Conservation (phyloP, 163 green algal genomes). For the Volvox carteri region DNA sequence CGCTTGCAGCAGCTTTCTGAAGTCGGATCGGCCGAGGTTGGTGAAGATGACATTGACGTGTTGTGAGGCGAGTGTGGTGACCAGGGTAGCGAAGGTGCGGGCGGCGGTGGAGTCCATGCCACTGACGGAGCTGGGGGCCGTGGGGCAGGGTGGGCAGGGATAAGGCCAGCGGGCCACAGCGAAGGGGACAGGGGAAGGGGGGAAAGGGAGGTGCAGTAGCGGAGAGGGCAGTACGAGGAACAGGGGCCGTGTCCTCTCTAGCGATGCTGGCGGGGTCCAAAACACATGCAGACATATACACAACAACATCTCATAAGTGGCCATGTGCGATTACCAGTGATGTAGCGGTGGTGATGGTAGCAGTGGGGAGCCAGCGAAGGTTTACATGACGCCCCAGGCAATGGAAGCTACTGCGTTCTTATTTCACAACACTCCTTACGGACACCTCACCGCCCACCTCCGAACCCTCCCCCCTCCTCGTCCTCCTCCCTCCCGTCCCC, state of each 20-base stretch:
- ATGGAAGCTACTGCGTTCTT: no score
- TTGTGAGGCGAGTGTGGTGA: conserved; percentile 34
- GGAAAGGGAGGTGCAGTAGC: not conserved
- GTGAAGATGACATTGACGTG: conserved; percentile 43
- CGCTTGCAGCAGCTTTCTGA: conserved; percentile 21
- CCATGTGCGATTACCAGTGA: no score
- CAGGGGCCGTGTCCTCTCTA: no score
- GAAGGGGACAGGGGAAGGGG: not conserved
- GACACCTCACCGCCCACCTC: no score
- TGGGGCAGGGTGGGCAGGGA: conserved; percentile 66
- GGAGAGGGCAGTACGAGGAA: no score
- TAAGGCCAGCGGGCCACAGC: not conserved
- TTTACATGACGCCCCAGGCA: no score
- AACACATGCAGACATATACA: no score
- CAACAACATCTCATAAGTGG: no score
- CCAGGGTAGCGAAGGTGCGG: conserved; percentile 71
- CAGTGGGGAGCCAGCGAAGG: no score
- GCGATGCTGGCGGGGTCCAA: no score
- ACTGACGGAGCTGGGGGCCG: conserved; percentile 61
- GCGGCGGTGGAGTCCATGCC: conserved; percentile 83
- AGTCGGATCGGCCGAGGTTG: conserved; percentile 5
- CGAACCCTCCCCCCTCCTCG: not conserved
- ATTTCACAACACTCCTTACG: no score
- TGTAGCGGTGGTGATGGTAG: no score
- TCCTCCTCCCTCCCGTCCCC: not conserved